Conservation (phyloP, 2,329 filamentous ascomycete species). For the Cryphonectria japonica region DNA sequence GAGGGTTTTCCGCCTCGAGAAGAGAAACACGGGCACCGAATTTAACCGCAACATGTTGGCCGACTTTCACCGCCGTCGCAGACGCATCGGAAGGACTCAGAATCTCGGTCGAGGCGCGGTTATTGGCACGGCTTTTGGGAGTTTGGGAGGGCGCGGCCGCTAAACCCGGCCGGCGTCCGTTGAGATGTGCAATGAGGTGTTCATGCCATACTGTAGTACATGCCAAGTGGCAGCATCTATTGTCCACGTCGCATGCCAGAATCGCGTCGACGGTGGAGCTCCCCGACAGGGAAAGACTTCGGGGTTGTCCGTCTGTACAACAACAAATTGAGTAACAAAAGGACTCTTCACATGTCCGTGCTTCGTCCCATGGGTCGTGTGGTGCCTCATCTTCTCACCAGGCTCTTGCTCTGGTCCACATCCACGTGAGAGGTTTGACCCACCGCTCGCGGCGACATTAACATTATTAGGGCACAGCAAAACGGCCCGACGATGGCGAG, state of each 20-base stretch:
- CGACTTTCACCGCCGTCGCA: too few species aligned
- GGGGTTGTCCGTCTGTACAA: neutral
- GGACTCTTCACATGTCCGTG: neutral
- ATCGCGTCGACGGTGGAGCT: neutral
- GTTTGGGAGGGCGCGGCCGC: too few species aligned
- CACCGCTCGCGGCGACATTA: neutral
- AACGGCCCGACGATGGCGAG: neutral
- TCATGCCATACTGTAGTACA: neutral
- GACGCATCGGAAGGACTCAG: too few species aligned
- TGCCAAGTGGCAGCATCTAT: neutral
- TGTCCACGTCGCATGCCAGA: constrained; percentile 7
- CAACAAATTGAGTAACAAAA: neutral
- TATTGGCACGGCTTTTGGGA: too few species aligned
- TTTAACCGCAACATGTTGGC: too few species aligned
- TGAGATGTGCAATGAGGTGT: neutral
- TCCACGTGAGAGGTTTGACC: neutral
- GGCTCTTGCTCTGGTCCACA: neutral
- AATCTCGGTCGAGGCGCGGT: too few species aligned
- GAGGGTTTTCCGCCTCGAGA: too few species aligned
- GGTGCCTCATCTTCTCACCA: neutral
- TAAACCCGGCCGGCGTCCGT: too few species aligned
- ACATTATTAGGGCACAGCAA: neutral
- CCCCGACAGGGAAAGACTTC: neutral
- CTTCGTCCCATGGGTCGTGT: neutral
- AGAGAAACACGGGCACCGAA: too few species aligned